Percentiles rank a stretch among this genome's conserved stretches.
Evolutionary conservation across 2,329 filamentous ascomycete genomes (phyloP).

Genomic region (Pseudogymnoascus sp.): DNA sequence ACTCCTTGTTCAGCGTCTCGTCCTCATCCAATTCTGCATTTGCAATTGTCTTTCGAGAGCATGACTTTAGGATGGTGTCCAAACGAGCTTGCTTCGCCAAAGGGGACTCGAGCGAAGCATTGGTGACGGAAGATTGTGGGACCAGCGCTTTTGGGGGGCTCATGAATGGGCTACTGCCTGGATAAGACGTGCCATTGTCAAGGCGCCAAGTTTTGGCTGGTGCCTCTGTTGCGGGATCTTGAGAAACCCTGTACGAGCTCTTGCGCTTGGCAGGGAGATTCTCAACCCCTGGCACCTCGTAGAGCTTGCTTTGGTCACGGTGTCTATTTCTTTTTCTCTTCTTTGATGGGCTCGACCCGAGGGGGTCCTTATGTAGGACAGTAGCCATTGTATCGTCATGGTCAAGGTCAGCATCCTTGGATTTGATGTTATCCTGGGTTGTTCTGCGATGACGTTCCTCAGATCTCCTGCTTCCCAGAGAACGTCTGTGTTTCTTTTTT

Average conservation of each 20-base stretch:
- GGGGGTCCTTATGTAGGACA: neutral
- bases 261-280: neutral
- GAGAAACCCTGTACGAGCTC: neutral
- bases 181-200: neutral
- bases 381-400: neutral
- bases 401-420: neutral
- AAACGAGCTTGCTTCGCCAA: neutral
- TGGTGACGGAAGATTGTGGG: too few relatives aligned
- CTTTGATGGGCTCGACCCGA: neutral
- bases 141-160: neutral
- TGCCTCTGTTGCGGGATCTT: slow-evolving; percentile 19
- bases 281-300: neutral
- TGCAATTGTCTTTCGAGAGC: neutral
- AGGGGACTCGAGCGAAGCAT: neutral
- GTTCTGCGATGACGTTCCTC: neutral
- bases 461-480: neutral
- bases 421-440: neutral
- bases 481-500: neutral
- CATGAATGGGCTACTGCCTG: neutral
- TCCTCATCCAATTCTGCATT: neutral
- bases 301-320: neutral
- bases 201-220: slow-evolving; percentile 21
- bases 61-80: neutral
- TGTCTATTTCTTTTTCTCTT: neutral
- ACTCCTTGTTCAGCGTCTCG: neutral